phyloP scores from a whole-genome alignment of 192 early-diverging fungal species.

The Mortierella alpina region DNA sequence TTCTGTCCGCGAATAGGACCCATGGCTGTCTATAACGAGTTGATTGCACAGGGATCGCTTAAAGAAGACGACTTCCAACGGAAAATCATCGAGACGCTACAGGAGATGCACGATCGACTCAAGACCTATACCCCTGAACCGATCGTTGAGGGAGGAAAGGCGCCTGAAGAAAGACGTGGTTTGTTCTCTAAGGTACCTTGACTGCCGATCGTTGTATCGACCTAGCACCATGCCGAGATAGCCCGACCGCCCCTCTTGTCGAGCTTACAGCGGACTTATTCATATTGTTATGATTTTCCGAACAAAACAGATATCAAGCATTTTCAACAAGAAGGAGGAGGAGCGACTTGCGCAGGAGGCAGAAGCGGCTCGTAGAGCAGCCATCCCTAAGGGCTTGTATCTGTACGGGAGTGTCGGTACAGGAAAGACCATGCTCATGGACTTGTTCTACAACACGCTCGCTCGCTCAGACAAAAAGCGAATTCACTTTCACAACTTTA shows the following conservation, averaged over 20 bases:
- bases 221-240: no score
- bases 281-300: neutral
- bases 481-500: constrained; percentile 98
- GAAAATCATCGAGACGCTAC: constrained; percentile 70
- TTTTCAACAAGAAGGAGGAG: constrained; percentile 45
- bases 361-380: constrained; percentile 22
- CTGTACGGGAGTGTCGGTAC: constrained; percentile 86
- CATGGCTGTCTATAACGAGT: constrained; percentile 49
- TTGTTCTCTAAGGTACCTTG: constrained; percentile 27
- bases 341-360: constrained; percentile 28
- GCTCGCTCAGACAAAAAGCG: constrained; percentile 80
- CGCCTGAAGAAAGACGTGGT: constrained; percentile 9
- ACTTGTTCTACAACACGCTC: constrained; percentile 90
- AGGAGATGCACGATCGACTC: constrained; percentile 73
- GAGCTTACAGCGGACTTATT: neutral
- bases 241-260: neutral
- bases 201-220: neutral
- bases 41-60: constrained; percentile 66
- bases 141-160: constrained; percentile 15
- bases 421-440: constrained; percentile 97
- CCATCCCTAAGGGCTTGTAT: constrained; percentile 65
- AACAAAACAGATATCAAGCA: constrained; percentile 11
- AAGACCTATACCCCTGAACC: constrained; percentile 65
- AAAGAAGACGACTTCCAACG: constrained; percentile 77
- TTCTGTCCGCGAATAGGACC: constrained; percentile 42